These are phyloP conservation scores for Geotrichum europaeum DNA, from an alignment of 1,139 yeast genomes.

Conservation along the genomic window DNA sequence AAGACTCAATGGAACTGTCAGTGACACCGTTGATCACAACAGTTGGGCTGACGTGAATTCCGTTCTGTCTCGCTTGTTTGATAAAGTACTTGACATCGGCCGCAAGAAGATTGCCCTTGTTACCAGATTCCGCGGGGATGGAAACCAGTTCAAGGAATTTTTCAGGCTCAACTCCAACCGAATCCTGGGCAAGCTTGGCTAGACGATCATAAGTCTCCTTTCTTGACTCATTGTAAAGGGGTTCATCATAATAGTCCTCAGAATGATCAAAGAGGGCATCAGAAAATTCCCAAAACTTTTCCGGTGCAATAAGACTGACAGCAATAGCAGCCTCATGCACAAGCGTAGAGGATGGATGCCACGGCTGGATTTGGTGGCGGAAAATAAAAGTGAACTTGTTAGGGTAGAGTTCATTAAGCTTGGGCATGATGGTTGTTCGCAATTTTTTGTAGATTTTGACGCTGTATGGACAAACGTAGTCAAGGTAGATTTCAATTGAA, in stretches of 20 bases:
- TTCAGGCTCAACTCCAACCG: conserved; percentile 32
- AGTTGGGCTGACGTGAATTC: conserved; percentile 84
- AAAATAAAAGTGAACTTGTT: conserved; percentile 44
- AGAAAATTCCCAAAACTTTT: conserved; percentile 57
- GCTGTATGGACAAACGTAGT: conserved; percentile 73
- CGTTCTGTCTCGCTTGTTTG: conserved; percentile 65
- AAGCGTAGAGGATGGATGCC: conserved; percentile 71
- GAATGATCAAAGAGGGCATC: conserved; percentile 44
- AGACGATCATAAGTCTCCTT: conserved; percentile 52
- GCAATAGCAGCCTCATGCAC: conserved; percentile 71
- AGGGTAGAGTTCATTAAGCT: conserved; percentile 43
- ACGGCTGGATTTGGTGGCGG: conserved; percentile 72
- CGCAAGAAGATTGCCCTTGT: conserved; percentile 55
- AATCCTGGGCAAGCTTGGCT: conserved; percentile 45
- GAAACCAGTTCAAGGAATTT: conserved; percentile 30
- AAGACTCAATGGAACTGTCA: conserved; percentile 41
- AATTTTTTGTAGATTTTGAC: conserved; percentile 57
- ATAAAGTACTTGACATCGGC: conserved; percentile 69
- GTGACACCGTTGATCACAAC: conserved; percentile 64
- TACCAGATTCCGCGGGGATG: conserved; percentile 34
- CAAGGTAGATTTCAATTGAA: conserved; percentile 57
- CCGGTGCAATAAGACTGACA: conserved; percentile 54
- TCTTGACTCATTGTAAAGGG: conserved; percentile 49
- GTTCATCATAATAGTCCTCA: conserved; percentile 53
- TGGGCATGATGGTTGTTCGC: conserved; percentile 49